phyloP scores from a whole-genome alignment of 2,329 filamentous ascomycete species.

The Pseudogymnoascus sp. region DNA sequence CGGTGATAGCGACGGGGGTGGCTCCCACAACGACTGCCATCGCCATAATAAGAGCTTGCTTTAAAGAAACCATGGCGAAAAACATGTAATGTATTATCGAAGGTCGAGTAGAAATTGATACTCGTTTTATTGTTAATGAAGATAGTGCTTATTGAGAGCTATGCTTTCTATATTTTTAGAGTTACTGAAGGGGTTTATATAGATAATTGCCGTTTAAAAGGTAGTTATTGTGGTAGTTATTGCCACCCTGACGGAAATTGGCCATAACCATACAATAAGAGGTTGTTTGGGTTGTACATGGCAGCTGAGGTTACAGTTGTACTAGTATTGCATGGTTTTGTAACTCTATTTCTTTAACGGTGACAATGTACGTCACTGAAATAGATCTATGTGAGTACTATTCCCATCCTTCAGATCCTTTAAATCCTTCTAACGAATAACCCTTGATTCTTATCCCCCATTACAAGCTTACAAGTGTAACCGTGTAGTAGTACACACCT shows the following conservation, averaged over 20 bases:
- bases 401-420: background rate
- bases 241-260: too few species aligned
- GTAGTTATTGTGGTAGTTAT: too few species aligned
- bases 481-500: background rate
- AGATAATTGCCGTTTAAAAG: background rate
- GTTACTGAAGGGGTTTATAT: background rate
- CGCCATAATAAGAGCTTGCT: background rate
- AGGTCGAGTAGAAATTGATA: background rate
- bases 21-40: background rate
- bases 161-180: background rate
- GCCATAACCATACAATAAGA: too few species aligned
- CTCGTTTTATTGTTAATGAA: background rate
- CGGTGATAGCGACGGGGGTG: background rate
- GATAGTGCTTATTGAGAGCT: background rate
- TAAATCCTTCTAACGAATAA: background rate
- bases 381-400: background rate
- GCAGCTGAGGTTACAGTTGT: background rate
- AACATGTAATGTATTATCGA: background rate
- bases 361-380: background rate
- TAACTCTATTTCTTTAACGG: background rate
- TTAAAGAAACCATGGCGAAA: background rate
- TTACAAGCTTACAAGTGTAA: background rate
- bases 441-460: background rate
- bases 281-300: background rate
- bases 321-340: background rate